Evolutionary conservation across 495 filamentous ascomycete species (phyloP), one percentile per base, ranked within the genome.

Genomic region (Penicillium angulare): DNA sequence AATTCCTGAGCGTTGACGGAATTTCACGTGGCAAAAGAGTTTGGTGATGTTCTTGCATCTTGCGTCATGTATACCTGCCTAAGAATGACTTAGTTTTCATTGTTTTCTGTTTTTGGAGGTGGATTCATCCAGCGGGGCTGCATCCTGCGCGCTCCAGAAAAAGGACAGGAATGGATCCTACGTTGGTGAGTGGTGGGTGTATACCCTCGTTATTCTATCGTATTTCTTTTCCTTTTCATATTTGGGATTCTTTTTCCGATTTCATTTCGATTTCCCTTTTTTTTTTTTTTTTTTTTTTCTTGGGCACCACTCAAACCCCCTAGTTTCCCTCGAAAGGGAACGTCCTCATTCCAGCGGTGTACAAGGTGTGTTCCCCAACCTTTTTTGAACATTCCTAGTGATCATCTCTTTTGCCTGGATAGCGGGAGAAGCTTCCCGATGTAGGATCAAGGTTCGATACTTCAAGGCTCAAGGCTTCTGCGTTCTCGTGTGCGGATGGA

Each of bases 11-110:
- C 36, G 49, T 49, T 17, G 17, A 36, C 17, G 26, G 7, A 43
- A 22, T 23, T 55, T 61, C 57, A 64, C 57, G 60, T 64, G 60
- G 60, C 47, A 40, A 35, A 3, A 44, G 43, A 51, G 46, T 52
- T 52, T 23, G 10, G 35, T 53, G 49, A 45, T 42, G 32, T 54
- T 32, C 22, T 24, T 24, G 24, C 31, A n/a, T n/a, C n/a, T n/a
- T n/a, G 35, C 35, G 40, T 39, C 31, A 6, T 22, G 21, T 21
- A 1, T n/a, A n/a, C 15, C 7, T 39, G 20, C 17, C 17, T 17
- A 38, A 9, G 10, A 10, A 5, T 5, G 26, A 29, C 5, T 29
- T 5, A 5, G 26, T 5, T 29, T 29, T 10, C 5, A 29, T 29
- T 29, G 26, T 29, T 29, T 5, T 10, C 5, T 29, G 26, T 29